Evolutionary conservation across 2,329 filamentous ascomycete species (phyloP), one percentile per base, ranked within the genome.

Genomic region (Epichloe typhina): DNA sequence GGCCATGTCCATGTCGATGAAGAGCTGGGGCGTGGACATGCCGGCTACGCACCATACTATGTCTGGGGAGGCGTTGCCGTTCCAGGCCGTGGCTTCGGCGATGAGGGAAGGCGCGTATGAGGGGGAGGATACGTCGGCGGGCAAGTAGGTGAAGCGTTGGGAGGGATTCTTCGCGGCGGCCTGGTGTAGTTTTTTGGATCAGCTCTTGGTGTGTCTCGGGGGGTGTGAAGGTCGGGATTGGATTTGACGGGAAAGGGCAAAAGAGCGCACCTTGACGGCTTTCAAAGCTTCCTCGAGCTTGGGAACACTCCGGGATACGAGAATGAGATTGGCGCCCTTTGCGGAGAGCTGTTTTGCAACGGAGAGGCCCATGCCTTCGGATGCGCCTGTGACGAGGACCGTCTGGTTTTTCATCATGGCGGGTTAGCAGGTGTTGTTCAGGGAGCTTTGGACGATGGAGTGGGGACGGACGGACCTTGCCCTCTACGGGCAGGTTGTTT

Each of bases 1-100:
- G 7, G 81, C 70, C 49, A 87, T 71, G 8, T 84, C 75, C 39
- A 80, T 81, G 54, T 95, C 86, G 56, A 86, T 66, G 70, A 91
- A 95, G 54, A 95, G 83, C 37, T 79, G 76, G 0, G 90, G 90
- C 15, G 73, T 75, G 5, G 86, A 79, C 56, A 79, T 74, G 53
- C 91, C 91, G 3, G 91, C 91, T 47, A 89, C 78, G 64, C 88
- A 90, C 89, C 93, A 97, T 36, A 97, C 86, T 51, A 96, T 76
- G 63, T 97, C 91, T 0, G 88, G 87, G 31, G 82, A 66, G 23
- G 71, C 65, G 50, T 79, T 82, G 56, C 82, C 71, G 69, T 96
- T 96, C 89, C 89, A 95, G 21, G 72, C 67, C 2, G 79, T 85
- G 45, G 83, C 83, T 65, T 94, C 82, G 38, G 74, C 71, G 49